Evolutionary conservation across 2,329 filamentous ascomycete species (phyloP), one percentile per base, ranked within the genome.

Genomic region (Xylaria sp.): DNA sequence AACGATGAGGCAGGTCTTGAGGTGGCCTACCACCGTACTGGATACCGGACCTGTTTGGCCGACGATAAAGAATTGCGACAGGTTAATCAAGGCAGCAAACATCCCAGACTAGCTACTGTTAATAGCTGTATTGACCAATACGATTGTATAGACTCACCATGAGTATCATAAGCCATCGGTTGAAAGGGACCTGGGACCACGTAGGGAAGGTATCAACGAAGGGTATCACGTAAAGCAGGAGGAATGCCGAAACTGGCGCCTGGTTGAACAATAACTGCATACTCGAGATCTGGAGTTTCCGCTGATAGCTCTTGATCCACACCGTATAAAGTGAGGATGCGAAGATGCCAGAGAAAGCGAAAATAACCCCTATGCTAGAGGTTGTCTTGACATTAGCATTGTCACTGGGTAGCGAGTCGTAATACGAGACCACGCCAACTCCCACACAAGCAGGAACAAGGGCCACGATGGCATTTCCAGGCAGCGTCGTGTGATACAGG

Each of bases 221-320:
- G 0, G 87, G 88, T 63, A 90, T 88, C 37, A 84, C 82, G 69
- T 89, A 89, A 28, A 90, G 80, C 55, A 91, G 80, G 66, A 90
- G 74, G 63, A 88, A 80, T 1, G 84, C 83, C 21, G 87, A 85
- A 2, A 89, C 78, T 1, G 88, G 87, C 1, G 88, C 86, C 75
- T 90, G 88, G 74, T 89, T 90, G 76, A 86, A 86, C 11, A 91
- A 80, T 33, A 91, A 78, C 77, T 91, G 89, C 83, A 89, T 88
- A 75, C 87, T 89, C 67, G 83, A 84, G 78, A 90, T 86, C 64
- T 87, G 81, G 21, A 90, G 80, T 74, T 85, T 88, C 64, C 85
- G 83, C 73, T 89, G 86, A 71, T 87, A 90, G 70, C 82, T 84
- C 54, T 84, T 82, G 71, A 90, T 89, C 86, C 87, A 89, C 62